Evolutionary conservation across 345 rosid genomes (phyloP).

Genomic region (Excoecaria agallocha): DNA sequence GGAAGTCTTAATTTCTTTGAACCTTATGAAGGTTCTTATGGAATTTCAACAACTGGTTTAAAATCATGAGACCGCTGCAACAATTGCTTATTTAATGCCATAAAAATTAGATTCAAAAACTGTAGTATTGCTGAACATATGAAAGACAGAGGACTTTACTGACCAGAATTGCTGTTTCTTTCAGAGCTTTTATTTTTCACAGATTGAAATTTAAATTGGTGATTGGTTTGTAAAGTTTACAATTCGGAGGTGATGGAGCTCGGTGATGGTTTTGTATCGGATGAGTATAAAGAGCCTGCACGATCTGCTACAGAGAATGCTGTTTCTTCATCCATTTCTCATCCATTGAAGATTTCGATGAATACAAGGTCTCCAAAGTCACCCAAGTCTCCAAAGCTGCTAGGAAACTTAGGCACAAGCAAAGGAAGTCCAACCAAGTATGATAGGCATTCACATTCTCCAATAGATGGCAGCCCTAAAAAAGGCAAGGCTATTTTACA

Average conservation of each 20-base stretch:
- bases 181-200: constrained; percentile 7
- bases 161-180: not conserved
- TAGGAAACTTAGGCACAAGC: constrained; percentile 19
- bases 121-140: not conserved
- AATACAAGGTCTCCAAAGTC: constrained; percentile 19
- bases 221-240: constrained; percentile 26
- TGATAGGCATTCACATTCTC: constrained; percentile 39
- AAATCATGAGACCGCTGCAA: not conserved
- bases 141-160: not conserved
- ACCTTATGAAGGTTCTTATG: not conserved
- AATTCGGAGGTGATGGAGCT: constrained; percentile 38
- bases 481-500: constrained; percentile 37
- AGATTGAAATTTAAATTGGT: constrained; percentile 18
- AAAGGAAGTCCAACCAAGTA: constrained; percentile 31
- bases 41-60: not conserved
- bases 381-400: constrained; percentile 30
- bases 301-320: constrained; percentile 35
- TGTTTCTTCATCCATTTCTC: constrained; percentile 38
- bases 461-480: constrained; percentile 38
- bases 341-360: not conserved
- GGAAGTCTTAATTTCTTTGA: not conserved
- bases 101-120: not conserved
- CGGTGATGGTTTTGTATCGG: constrained; percentile 27
- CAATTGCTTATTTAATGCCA: not conserved
- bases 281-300: constrained; percentile 31